Evolutionary conservation across 345 rosid genomes (phyloP), one percentile per base, ranked within the genome.

Genomic region (Syzygium aromaticum): DNA sequence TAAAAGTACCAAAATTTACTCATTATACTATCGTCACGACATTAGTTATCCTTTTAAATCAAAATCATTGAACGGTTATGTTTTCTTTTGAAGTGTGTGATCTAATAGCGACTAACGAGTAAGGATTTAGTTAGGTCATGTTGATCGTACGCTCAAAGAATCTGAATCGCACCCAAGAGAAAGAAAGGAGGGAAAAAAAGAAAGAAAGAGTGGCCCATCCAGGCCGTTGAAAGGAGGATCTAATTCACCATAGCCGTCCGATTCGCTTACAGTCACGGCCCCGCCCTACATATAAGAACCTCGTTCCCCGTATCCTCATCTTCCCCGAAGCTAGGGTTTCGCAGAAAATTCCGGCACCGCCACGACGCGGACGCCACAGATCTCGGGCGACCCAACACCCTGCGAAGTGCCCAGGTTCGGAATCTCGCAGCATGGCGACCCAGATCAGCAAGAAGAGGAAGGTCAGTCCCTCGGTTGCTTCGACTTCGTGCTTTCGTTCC

Each of bases 391-490:
- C 23, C 25, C 80, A 73, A 10, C 49, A 0, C 82, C 21, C 23
- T 22, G 49, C 38, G 82, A 73, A 73, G 82, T 19, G 82, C 25
- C 13, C 82, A 21, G 82, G 23, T 40, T 22, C 38, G 82, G 82
- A 73, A 73, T 73, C 82, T 19, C 49, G 12, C 87, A 88, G 89
- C 12, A 95, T 95, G 96, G 91, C 95, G 23, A 88, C 96, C 46
- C 98, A 94, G 89, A 95, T 96, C 87, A 95, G 98, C 94, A 95
- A 96, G 90, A 96, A 96, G 90, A 87, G 97, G 89, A 96, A 96
- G 94, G 86, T 84, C 30, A 0, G 97, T 93, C 49, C 82, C 46
- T 0, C 49, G 82, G 2, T 8, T 59, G 11, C 21, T 33, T 73
- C 25, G 27, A 30, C 52, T 0, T n/a, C 67, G 2, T 46, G 12